phyloP scores from a whole-genome alignment of 805 yeast species.

The Kuraishia piskuri region DNA sequence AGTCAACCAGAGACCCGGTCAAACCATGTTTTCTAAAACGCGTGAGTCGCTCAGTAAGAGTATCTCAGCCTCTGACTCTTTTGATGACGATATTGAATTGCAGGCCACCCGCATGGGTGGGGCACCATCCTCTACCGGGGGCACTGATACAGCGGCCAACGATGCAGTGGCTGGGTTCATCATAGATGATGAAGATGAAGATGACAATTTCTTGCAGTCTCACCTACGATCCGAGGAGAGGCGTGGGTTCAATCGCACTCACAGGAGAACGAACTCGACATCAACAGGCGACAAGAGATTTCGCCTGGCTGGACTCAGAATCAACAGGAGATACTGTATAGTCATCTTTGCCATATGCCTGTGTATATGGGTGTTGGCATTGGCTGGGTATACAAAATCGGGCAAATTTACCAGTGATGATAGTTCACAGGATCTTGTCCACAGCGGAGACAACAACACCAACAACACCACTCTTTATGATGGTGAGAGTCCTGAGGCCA shows the following conservation, averaged over 20 bases:
- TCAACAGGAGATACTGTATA: constrained; percentile 6
- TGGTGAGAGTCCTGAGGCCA: neutral
- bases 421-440: constrained; percentile 13
- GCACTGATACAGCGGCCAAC: neutral
- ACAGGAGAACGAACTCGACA: neutral
- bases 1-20: neutral
- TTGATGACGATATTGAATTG: constrained; percentile 3
- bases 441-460: neutral
- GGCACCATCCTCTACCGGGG: neutral
- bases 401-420: constrained; percentile 11
- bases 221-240: neutral
- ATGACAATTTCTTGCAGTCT: constrained; percentile 8
- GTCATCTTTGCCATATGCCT: constrained; percentile 10
- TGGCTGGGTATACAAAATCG: constrained; percentile 14
- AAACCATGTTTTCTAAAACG: neutral
- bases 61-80: neutral
- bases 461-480: neutral
- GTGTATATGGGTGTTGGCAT: constrained; percentile 17
- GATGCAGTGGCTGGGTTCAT: constrained; percentile 2
- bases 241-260: neutral
- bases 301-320: neutral
- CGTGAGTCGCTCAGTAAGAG: neutral
- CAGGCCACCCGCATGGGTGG: constrained; percentile 1
- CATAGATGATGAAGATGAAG: constrained; percentile 16
- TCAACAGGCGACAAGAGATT: neutral